These are phyloP conservation scores for Neoascochyta sp. DNA, from an alignment of 2,329 filamentous ascomycete species.

Conservation along the genomic window DNA sequence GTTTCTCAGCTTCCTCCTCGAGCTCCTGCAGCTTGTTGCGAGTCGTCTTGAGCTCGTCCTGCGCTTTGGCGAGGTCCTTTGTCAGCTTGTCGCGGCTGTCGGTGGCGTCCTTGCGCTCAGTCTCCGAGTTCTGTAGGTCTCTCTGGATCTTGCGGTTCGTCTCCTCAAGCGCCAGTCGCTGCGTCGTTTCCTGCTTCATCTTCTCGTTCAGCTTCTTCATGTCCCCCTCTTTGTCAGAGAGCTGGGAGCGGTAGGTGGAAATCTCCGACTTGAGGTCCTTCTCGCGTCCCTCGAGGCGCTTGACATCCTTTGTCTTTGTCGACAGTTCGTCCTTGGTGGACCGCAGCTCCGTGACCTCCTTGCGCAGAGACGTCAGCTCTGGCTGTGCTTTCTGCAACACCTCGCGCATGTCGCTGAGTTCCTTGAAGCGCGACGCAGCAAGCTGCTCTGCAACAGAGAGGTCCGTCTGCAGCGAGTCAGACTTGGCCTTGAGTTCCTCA, in stretches of 20 bases:
- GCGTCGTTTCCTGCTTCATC: slow-evolving; percentile 68
- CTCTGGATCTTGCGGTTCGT: slow-evolving; percentile 69
- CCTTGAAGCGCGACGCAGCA: slow-evolving; percentile 82
- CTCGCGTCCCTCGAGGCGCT: slow-evolving; percentile 74
- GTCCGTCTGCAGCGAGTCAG: slow-evolving; percentile 71
- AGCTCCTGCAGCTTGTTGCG: slow-evolving; percentile 63
- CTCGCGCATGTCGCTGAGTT: slow-evolving; percentile 75
- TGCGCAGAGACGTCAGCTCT: slow-evolving; percentile 73
- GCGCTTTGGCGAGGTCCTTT: slow-evolving; percentile 66
- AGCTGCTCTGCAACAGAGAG: slow-evolving; percentile 81
- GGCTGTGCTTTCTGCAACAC: slow-evolving; percentile 80
- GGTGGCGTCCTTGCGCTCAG: slow-evolving; percentile 72
- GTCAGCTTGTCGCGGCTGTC: slow-evolving; percentile 68
- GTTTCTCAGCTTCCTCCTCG: slow-evolving; percentile 67
- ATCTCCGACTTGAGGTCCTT: slow-evolving; percentile 77
- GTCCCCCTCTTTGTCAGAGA: slow-evolving; percentile 72
- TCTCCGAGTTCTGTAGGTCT: slow-evolving; percentile 73
- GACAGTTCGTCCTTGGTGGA: slow-evolving; percentile 70
- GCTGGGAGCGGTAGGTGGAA: slow-evolving; percentile 63
- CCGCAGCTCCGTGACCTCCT: slow-evolving; percentile 73
- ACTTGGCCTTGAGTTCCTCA: slow-evolving; percentile 67
- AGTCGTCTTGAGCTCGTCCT: slow-evolving; percentile 63
- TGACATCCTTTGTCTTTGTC: slow-evolving; percentile 60
- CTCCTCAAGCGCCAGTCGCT: slow-evolving; percentile 72
- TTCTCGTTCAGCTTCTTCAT: slow-evolving; percentile 75